These are phyloP conservation scores for Centrapalus pauciflorus DNA, from an alignment of 129 eudicot species.

Conservation along the genomic window DNA sequence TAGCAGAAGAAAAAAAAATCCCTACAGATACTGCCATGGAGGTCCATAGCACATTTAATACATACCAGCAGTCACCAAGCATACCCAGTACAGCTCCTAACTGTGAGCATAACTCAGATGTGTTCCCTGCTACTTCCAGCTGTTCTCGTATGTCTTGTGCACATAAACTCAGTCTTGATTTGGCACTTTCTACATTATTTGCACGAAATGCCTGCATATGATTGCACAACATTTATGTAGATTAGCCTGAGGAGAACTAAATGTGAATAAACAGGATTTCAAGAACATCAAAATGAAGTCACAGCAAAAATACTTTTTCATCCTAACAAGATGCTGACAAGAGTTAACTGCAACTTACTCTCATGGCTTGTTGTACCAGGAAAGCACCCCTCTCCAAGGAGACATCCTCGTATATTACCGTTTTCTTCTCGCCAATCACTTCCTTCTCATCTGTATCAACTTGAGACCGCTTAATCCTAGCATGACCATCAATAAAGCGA, in stretches of 20 bases:
- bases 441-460: slow-evolving; percentile 52
- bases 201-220: slow-evolving; percentile 84
- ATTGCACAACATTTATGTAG: slow-evolving; percentile 20
- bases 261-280: not conserved
- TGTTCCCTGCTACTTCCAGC: slow-evolving; percentile 54
- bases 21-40: not conserved
- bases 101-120: slow-evolving; percentile 88
- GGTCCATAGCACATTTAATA: slow-evolving; percentile 3
- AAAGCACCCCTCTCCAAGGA: slow-evolving; percentile 93
- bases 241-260: not conserved
- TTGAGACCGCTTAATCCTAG: slow-evolving; percentile 79
- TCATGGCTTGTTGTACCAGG: slow-evolving; percentile 96
- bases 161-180: slow-evolving; percentile 80
- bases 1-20: too few relatives aligned
- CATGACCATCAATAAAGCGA: slow-evolving; percentile 96
- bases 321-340: slow-evolving; percentile 11
- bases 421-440: slow-evolving; percentile 51
- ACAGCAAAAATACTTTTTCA: not conserved
- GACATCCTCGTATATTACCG: slow-evolving; percentile 84
- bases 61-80: slow-evolving; percentile 98
- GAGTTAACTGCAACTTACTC: slow-evolving; percentile 48
- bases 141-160: slow-evolving; percentile 85
- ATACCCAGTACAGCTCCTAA: slow-evolving; percentile 91
- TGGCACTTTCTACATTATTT: slow-evolving; percentile 89
- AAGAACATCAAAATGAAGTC: not conserved